Conservation (phyloP, 495 filamentous ascomycete species). For the Penicillium turbatum region DNA sequence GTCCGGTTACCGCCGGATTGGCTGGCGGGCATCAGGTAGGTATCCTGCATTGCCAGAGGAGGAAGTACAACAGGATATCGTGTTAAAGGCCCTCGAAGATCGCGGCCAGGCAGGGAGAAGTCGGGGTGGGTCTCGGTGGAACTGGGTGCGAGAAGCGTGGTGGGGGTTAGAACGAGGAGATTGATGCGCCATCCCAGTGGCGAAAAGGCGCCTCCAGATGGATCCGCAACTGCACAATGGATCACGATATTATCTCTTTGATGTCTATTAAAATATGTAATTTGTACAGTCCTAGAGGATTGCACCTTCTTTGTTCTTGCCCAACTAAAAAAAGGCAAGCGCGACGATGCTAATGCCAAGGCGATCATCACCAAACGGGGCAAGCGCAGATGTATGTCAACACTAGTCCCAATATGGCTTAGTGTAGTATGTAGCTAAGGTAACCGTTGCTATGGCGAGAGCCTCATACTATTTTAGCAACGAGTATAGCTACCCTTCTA, state of each 20-base stretch:
- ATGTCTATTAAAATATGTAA: background rate
- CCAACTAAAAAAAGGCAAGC: background rate
- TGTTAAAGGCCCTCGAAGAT: conserved; percentile 27
- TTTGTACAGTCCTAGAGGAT: background rate
- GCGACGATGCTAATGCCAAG: conserved; percentile 16
- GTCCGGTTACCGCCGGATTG: conserved; percentile 58
- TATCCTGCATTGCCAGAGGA: conserved; percentile 47
- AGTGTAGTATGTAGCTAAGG: conserved; percentile 35
- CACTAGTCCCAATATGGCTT: conserved; percentile 17
- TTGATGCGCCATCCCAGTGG: conserved; percentile 16
- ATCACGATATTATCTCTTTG: background rate
- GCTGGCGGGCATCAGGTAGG: conserved; percentile 81
- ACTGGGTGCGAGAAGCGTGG: conserved; percentile 15
- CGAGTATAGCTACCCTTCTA: conserved; percentile 26
- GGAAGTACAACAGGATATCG: conserved; percentile 26
- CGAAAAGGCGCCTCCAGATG: background rate
- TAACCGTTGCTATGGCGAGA: conserved; percentile 42
- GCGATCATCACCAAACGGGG: conserved; percentile 18
- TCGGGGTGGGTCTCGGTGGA: conserved; percentile 38
- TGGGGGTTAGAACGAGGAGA: conserved; percentile 9
- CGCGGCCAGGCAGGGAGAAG: conserved; percentile 24
- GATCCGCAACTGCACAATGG: background rate
- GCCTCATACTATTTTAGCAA: conserved; percentile 24
- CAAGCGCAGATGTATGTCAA: conserved; percentile 30
- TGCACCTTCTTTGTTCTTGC: background rate